Base-by-base conservation (phyloP, 345 rosid species). In the Citrus maxima region DNA sequence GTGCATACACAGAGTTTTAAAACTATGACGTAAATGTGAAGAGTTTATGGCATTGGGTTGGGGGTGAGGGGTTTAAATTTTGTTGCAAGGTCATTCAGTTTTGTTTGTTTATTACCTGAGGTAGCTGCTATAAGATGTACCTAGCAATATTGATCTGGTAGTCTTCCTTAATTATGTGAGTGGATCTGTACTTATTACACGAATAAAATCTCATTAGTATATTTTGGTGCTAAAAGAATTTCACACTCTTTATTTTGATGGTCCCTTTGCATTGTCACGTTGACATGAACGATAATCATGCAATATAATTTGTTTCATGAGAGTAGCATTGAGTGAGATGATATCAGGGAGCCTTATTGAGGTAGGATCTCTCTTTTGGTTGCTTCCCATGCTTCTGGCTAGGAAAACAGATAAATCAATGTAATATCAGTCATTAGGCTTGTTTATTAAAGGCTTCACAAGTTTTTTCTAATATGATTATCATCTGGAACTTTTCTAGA, bases 161-260 rank as follows among this genome's bases (percentile, higher is more conserved):
- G 69, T 94, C 78, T 94, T 96, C 84, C 90, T 98, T 72, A 96
- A 96, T 86, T 94, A 96, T 82, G 98, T 93, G 86, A 94, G 98
- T 90, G 58, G n/a, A 60, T 68, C 42, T 61, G 70, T 73, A 37
- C 77, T 63, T 38, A 56, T 59, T 37, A 46, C 34, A 1, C 28
- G 58, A 42, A 78, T 82, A 35, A 32, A 14, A 67, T 49, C 27
- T 34, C 22, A 34, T 68, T 24, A 58, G 22, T 61, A 10, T 63
- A 18, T 76, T 56, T 71, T 54, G 62, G 30, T 24, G 62, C 68
- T 46, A 27, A 70, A 67, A 32, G 54, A 72, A 67, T 56, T 63
- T 70, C 54, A 7, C 22, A 51, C 37, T 35, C 34, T 65, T 13
- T 18, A 30, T 66, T 24, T 25, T 72, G 27, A 6, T 54, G 56